Evolutionary conservation across 805 yeast genomes (phyloP).

Genomic region (Saccharomyces kudriavzevii): DNA sequence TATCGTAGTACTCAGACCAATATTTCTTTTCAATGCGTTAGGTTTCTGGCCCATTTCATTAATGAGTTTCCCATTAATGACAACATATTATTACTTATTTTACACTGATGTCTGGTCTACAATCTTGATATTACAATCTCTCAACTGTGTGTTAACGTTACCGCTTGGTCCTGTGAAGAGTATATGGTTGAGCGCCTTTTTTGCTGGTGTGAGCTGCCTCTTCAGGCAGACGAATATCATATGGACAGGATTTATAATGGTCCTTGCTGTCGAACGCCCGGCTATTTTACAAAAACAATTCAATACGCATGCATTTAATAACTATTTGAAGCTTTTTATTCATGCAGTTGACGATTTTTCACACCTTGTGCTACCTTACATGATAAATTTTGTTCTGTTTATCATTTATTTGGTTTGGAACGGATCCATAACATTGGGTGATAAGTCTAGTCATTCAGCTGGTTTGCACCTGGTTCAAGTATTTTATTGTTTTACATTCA

Average conservation of each 20-base stretch:
- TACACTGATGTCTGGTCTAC: slow-evolving; percentile 95
- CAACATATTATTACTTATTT: slow-evolving; percentile 66
- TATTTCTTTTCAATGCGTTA: slow-evolving; percentile 34
- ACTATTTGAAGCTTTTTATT: slow-evolving; percentile 34
- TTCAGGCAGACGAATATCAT: slow-evolving; percentile 89
- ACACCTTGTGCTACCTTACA: slow-evolving; percentile 40
- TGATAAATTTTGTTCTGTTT: slow-evolving; percentile 46
- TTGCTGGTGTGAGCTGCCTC: slow-evolving; percentile 56
- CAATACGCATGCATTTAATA: slow-evolving; percentile 31
- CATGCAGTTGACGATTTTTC: slow-evolving; percentile 32
- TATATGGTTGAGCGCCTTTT: slow-evolving; percentile 40
- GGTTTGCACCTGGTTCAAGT: slow-evolving; percentile 71
- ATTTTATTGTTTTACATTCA: slow-evolving; percentile 65
- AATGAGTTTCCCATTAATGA: slow-evolving; percentile 58
- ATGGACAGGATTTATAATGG: slow-evolving; percentile 65
- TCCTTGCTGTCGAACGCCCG: slow-evolving; percentile 45
- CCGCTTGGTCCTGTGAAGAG: slow-evolving; percentile 32
- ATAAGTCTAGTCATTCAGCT: slow-evolving; percentile 72
- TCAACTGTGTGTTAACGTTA: slow-evolving; percentile 39
- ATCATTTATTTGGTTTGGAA: slow-evolving; percentile 51
- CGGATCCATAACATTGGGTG: slow-evolving; percentile 87
- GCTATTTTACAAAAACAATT: slow-evolving; percentile 37
- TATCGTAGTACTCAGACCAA: slow-evolving; percentile 34
- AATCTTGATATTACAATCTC: slow-evolving; percentile 50
- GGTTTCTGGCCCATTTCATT: slow-evolving; percentile 39